Conservation (phyloP, 345 rosid species). For the Heritiera fomes region DNA sequence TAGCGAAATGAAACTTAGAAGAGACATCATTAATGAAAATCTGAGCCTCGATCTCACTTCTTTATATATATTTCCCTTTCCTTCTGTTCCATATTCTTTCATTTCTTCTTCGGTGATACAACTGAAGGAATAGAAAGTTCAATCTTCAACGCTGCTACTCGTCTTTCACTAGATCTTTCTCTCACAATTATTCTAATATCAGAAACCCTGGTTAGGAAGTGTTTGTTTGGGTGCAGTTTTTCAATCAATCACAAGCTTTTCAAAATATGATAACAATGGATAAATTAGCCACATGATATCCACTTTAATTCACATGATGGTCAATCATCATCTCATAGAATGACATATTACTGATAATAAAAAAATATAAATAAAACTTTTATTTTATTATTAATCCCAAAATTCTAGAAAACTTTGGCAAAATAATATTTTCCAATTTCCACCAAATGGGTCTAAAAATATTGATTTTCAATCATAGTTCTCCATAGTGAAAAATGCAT, state of each 20-base stretch:
- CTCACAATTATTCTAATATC: constrained; percentile 19
- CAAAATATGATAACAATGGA: constrained; percentile 17
- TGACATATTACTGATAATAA: constrained; percentile 27
- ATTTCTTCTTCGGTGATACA: not conserved
- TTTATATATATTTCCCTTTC: no score
- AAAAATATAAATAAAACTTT: not conserved
- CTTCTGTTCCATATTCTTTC: not conserved
- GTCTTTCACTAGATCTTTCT: not conserved
- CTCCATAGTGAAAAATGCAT: constrained; percentile 17
- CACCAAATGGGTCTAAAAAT: no score
- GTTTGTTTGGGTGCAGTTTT: constrained; percentile 6
- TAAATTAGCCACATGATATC: constrained; percentile 30
- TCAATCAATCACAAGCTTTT: constrained; percentile 15
- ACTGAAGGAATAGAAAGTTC: not conserved
- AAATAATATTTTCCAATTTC: no score
- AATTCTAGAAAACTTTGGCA: constrained; percentile 21
- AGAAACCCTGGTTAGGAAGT: constrained; percentile 14
- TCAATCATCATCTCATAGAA: constrained; percentile 51
- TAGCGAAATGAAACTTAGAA: not conserved
- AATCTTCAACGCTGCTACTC: not conserved
- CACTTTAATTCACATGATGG: constrained; percentile 46
- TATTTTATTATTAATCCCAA: constrained; percentile 6
- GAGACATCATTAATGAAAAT: not conserved
- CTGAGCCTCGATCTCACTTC: no score
- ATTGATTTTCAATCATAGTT: constrained; percentile 29